These are phyloP conservation scores for Leccinellum luteum DNA, from an alignment of 768 basidiomycete genomes.

Conservation along the genomic window DNA sequence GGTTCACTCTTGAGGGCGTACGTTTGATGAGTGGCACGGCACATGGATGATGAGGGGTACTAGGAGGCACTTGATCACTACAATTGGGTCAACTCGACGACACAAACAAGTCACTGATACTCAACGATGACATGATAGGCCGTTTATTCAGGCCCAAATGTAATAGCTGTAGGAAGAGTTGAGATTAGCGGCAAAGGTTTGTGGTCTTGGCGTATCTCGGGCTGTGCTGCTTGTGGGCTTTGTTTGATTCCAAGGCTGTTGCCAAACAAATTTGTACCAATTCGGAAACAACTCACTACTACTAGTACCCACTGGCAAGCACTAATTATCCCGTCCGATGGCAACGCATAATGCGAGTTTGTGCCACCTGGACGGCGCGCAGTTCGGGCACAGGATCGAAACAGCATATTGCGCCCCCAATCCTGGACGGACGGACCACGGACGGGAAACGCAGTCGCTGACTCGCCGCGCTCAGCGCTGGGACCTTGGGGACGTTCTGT, in stretches of 20 bases:
- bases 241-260: conserved; percentile 27
- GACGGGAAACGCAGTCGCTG: background rate
- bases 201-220: background rate
- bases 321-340: background rate
- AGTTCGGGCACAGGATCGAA: background rate
- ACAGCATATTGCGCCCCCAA: background rate
- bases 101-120: conserved; percentile 13
- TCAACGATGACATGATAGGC: conserved; percentile 30
- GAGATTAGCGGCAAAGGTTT: background rate
- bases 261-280: conserved; percentile 26
- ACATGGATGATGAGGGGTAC: conserved; percentile 26
- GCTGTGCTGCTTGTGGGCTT: conserved; percentile 2
- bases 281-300: background rate
- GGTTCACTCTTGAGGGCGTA: conserved; percentile 35
- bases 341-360: background rate
- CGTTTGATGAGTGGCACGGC: conserved; percentile 35
- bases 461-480: background rate
- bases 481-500: background rate
- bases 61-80: conserved; percentile 26
- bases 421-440: background rate
- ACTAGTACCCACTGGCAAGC: background rate
- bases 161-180: background rate
- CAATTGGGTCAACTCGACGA: conserved; percentile 15
- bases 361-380: background rate
- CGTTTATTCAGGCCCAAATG: background rate